Conservation (phyloP, 2,329 filamentous ascomycete genomes). For the Exophiala calicioides region DNA sequence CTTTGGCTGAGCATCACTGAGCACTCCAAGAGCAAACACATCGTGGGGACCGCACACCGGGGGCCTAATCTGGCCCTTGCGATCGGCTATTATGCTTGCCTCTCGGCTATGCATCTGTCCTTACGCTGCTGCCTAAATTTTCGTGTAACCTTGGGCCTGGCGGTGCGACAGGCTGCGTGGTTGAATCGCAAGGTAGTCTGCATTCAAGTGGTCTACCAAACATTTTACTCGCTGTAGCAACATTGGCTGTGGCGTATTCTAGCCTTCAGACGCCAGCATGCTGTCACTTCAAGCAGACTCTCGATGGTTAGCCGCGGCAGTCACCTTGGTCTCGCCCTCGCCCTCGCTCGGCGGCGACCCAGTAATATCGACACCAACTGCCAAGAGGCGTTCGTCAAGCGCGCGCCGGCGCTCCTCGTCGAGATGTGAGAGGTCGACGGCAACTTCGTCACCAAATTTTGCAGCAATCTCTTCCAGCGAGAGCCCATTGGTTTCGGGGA, state of each 20-base stretch:
- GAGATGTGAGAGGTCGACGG: slow-evolving; percentile 23
- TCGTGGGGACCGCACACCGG: no score
- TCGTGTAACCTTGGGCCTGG: no score
- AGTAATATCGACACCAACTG: slow-evolving; percentile 15
- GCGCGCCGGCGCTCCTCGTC: slow-evolving; percentile 18
- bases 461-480: slow-evolving; percentile 38
- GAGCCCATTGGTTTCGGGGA: slow-evolving; percentile 38
- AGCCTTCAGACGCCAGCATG: neutral
- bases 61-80: no score
- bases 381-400: slow-evolving; percentile 17
- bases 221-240: neutral
- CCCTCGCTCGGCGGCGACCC: slow-evolving; percentile 8
- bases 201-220: neutral
- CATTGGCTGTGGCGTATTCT: neutral
- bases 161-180: no score
- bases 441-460: slow-evolving; percentile 36
- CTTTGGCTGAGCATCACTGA: no score
- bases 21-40: no score
- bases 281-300: slow-evolving; percentile 12
- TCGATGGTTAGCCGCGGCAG: slow-evolving; percentile 5
- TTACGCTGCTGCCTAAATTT: no score
- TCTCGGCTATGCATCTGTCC: no score
- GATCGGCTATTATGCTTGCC: no score
- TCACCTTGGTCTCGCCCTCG: slow-evolving; percentile 9
- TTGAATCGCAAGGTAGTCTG: neutral